A percentile compares a stretch with the other conserved stretches of the same genome.
Evolutionary conservation across 768 basidiomycete genomes (phyloP).

Genomic region (Collybia nuda): DNA sequence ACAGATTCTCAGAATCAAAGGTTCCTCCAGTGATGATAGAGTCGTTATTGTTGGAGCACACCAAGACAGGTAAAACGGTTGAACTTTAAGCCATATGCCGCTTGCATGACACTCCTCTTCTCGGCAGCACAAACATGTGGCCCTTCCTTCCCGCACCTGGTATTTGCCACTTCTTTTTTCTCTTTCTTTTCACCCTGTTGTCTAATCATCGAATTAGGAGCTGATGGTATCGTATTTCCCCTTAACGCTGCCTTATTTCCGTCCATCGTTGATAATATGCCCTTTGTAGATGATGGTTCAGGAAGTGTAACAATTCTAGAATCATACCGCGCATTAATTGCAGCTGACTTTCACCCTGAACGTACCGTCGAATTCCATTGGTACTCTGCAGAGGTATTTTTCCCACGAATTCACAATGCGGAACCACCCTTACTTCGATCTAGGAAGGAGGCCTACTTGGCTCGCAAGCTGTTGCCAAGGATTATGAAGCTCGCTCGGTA

Average conservation of each 20-base stretch:
- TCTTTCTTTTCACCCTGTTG: conserved; percentile 22
- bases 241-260: conserved; percentile 11
- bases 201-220: conserved; percentile 34
- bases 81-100: conserved; percentile 1
- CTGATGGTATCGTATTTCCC: conserved; percentile 38
- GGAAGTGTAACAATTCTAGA: conserved; percentile 81
- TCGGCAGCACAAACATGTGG: conserved; percentile 67
- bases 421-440: conserved; percentile 7
- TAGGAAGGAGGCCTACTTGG: conserved; percentile 86
- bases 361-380: conserved; percentile 78
- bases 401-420: conserved; percentile 9
- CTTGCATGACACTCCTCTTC: conserved; percentile 6
- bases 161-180: conserved; percentile 27
- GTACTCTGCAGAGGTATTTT: conserved; percentile 75
- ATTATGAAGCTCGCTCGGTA: conserved; percentile 61
- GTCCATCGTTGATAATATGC: conserved; percentile 19
- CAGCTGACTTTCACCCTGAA: conserved; percentile 65
- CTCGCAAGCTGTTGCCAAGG: conserved; percentile 83
- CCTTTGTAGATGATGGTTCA: conserved; percentile 67
- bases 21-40: conserved; percentile 62
- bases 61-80: conserved; percentile 65
- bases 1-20: conserved; percentile 77
- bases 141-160: conserved; percentile 79
- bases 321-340: conserved; percentile 69
- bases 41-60: conserved; percentile 78